Percentiles rank a stretch among this genome's conserved stretches.
These are phyloP conservation scores for Chlorella variabilis DNA, from an alignment of 163 green algal genomes.

Conservation along the genomic window DNA sequence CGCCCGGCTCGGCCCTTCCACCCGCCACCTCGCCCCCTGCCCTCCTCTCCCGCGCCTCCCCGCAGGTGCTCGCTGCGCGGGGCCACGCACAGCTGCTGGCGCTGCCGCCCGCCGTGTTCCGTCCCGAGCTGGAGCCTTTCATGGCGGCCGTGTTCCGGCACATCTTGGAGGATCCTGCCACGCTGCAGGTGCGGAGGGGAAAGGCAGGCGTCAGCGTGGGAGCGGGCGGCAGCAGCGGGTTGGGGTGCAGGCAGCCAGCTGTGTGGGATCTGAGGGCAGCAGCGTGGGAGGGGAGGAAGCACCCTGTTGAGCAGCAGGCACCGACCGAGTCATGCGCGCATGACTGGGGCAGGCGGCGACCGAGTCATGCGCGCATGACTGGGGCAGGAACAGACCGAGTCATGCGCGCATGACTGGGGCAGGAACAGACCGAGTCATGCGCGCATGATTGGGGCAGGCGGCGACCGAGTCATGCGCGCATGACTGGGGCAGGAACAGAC, in stretches of 20 bases:
- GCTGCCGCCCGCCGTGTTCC: conserved; percentile 69
- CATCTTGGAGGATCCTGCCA: conserved; percentile 89
- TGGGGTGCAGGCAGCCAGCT: not conserved
- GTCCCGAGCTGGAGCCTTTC: conserved; percentile 69
- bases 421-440: no score
- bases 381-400: no score
- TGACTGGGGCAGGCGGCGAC: no score
- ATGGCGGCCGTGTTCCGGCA: conserved; percentile 85
- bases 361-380: no score
- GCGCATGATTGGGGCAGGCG: no score
- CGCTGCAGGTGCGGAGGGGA: conserved; percentile 64
- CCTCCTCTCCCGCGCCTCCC: not conserved
- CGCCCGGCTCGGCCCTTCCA: not conserved
- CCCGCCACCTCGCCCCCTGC: not conserved
- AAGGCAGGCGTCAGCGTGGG: not conserved
- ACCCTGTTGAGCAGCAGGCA: no score
- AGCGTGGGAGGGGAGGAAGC: no score
- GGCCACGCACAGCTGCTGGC: conserved; percentile 76
- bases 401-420: no score
- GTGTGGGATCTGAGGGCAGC: no score
- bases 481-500: no score
- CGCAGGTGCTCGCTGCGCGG: conserved; percentile 72
- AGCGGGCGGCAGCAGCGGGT: not conserved
- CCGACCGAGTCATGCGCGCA: no score
- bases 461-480: no score